Base-by-base conservation (phyloP, 768 basidiomycete genomes). In the Phanerodontia chrysosporium region DNA sequence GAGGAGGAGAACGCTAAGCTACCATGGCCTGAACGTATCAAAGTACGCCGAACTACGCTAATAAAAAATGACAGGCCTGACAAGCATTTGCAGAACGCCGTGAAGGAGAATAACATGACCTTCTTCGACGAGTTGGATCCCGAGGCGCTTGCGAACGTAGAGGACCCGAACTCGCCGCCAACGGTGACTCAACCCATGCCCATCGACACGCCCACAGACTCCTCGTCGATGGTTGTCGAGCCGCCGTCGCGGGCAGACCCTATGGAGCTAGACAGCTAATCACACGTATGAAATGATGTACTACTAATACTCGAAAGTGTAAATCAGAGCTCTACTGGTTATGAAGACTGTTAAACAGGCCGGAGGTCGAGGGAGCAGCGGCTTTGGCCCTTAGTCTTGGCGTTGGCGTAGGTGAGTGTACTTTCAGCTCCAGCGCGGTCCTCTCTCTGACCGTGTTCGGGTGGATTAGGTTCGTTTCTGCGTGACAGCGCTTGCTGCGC, bases 51-150 rank as follows among this genome's bases (percentile, higher is more conserved):
- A 27, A 2, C 28, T 10, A 16, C 27, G n/a, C 21, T 2, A 28
- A 21, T 8, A 1, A 25, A 9, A n/a, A 16, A 9, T 39, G 18
- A 39, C n/a, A 22, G 28, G 45, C 10, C 25, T 44, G 21, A 49
- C 28, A 28, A 5, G 58, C 62, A 51, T 57, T 66, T 58, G 59
- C 51, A 76, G 77, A 67, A 74, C 51, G 62, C 65, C 21, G 74
- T 78, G n/a, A 72, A 69, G 52, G 61, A 65, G 46, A 72, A 76
- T 57, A 78, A 78, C 64, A 59, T 61, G 39, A 63, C 65, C 27
- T 77, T 78, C 65, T 67, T 76, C 24, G 62, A 69, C 2, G 66
- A 70, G 18, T 69, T 78, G 10, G 70, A 74, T 0, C 62, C 64
- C 1, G 69, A 64, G 13, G 67, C 70, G 30, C 68, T 70, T 1